Conservation (phyloP, 208 protist genomes). For the Leishmania tarentolae region DNA sequence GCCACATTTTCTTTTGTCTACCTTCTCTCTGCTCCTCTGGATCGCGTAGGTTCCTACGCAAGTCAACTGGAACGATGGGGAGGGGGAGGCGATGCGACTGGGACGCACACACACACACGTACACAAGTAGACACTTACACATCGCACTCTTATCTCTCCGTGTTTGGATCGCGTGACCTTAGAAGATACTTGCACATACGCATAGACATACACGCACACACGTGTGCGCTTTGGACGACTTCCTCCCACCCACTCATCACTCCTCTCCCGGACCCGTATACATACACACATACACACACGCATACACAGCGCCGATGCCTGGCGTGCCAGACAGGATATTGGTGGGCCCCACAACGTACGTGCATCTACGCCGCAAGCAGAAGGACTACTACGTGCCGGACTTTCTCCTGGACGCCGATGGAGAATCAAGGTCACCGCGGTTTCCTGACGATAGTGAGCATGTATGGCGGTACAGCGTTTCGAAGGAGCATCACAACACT, state of each 20-base stretch:
- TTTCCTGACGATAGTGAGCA: constrained; percentile 25
- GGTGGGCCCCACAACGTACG: constrained; percentile 56
- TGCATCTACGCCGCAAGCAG: constrained; percentile 40
- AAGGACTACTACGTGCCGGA: constrained; percentile 60
- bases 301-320: constrained; percentile 7
- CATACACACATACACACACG: background rate
- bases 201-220: background rate
- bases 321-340: constrained; percentile 49
- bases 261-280: background rate
- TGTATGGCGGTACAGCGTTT: constrained; percentile 61
- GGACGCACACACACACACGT: background rate
- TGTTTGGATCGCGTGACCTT: background rate
- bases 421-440: background rate
- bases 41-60: background rate
- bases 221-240: background rate
- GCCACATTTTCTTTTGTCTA: background rate
- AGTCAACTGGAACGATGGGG: background rate
- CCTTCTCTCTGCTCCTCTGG: background rate
- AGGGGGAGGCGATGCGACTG: background rate
- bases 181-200: background rate
- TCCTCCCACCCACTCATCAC: too few species aligned
- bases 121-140: background rate
- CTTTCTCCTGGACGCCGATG: constrained; percentile 13
- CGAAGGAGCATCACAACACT: constrained; percentile 51
- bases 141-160: background rate